Evolutionary conservation across 352 stramenopile genomes (phyloP).

Genomic region (Globisporangium yorkense): DNA sequence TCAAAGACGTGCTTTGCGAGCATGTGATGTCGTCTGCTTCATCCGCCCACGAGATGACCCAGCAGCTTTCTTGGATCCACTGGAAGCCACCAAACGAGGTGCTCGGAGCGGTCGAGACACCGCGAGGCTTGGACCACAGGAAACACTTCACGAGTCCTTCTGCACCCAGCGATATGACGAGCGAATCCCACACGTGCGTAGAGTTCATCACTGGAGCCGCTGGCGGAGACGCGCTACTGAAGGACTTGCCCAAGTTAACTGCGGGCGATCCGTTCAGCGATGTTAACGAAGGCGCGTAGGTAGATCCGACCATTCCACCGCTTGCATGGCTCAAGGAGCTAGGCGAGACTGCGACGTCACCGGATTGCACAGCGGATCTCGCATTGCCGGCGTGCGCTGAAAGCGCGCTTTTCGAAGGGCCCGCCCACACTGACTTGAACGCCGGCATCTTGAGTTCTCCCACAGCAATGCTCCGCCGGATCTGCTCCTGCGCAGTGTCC

Average conservation of each 20-base stretch:
- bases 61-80: slow-evolving; percentile 76
- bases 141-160: slow-evolving; percentile 80
- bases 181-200: slow-evolving; percentile 47
- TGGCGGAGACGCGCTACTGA: neutral
- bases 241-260: slow-evolving; percentile 1
- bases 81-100: slow-evolving; percentile 26
- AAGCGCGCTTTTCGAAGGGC: slow-evolving; percentile 2
- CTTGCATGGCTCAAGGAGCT: neutral
- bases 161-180: slow-evolving; percentile 68
- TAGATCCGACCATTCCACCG: neutral
- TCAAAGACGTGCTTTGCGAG: slow-evolving; percentile 75
- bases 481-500: slow-evolving; percentile 76
- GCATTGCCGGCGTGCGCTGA: neutral
- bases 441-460: slow-evolving; percentile 42
- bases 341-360: neutral
- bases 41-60: slow-evolving; percentile 81
- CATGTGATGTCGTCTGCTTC: slow-evolving; percentile 82
- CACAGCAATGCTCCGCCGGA: slow-evolving; percentile 59
- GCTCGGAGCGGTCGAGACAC: slow-evolving; percentile 6
- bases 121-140: slow-evolving; percentile 66
- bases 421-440: slow-evolving; percentile 4
- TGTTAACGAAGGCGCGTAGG: neutral
- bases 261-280: neutral
- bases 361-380: neutral
- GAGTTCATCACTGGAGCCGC: neutral